Evolutionary conservation across 2,329 filamentous ascomycete genomes (phyloP).

Genomic region (Colletotrichum liaoningense): DNA sequence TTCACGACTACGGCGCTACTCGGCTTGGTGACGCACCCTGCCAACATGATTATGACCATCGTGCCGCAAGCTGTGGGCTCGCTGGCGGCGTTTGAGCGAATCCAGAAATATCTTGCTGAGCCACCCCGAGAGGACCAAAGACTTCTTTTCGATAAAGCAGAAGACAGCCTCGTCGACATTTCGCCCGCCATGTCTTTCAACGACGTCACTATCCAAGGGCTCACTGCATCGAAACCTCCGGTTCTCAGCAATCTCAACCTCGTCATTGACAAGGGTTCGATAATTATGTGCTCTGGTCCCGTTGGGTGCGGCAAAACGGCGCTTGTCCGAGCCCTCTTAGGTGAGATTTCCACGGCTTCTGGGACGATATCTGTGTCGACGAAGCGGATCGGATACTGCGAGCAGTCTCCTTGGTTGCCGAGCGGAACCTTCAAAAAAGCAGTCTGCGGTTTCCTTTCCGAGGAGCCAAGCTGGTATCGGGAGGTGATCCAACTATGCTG

Average conservation of each 20-base stretch:
- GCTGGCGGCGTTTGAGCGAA: slow-evolving; percentile 35
- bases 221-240: neutral
- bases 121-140: slow-evolving; percentile 17
- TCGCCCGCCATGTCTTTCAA: neutral
- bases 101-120: slow-evolving; percentile 36
- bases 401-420: slow-evolving; percentile 39
- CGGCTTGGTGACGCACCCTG: slow-evolving; percentile 37
- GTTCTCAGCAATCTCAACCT: neutral
- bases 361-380: slow-evolving; percentile 4
- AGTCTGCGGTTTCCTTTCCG: slow-evolving; percentile 32
- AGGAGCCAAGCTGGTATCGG: slow-evolving; percentile 46
- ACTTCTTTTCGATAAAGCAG: neutral
- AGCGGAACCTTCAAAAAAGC: slow-evolving; percentile 37
- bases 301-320: slow-evolving; percentile 36
- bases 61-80: slow-evolving; percentile 32
- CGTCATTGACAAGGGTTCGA: neutral
- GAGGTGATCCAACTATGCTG: slow-evolving; percentile 40
- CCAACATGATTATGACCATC: slow-evolving; percentile 29
- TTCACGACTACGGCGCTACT: slow-evolving; percentile 40
- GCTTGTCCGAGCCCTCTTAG: slow-evolving; percentile 40
- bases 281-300: slow-evolving; percentile 14
- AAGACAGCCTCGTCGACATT: neutral
- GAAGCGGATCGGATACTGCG: slow-evolving; percentile 36
- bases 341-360: slow-evolving; percentile 16
- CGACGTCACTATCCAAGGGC: neutral